Conservation (phyloP, 148 eudicot species). For the Cornus suecica region DNA sequence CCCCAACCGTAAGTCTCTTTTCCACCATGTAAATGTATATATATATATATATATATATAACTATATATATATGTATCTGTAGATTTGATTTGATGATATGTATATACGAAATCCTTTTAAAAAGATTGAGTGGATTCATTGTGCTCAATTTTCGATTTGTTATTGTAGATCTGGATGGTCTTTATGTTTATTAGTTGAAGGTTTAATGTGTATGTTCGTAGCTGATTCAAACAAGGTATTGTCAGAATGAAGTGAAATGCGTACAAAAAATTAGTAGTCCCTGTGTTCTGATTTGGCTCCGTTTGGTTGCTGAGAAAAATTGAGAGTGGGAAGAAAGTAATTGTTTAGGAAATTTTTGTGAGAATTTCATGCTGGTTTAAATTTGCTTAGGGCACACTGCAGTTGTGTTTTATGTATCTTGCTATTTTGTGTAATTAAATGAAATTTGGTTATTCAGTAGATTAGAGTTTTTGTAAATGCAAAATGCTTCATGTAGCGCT, state of each 20-base stretch:
- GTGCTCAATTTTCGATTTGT: background rate
- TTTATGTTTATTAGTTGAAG: background rate
- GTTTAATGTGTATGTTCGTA: background rate
- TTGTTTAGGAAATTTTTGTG: background rate
- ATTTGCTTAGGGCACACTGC: background rate
- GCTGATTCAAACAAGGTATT: background rate
- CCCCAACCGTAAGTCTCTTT: background rate
- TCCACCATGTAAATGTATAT: no score
- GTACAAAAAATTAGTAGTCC: no score
- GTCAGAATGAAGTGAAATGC: no score
- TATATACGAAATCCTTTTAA: background rate
- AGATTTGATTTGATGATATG: background rate
- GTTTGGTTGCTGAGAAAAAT: slow-evolving; percentile 5
- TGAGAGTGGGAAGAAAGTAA: background rate
- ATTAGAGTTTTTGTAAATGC: background rate
- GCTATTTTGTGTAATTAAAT: background rate
- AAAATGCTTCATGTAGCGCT: background rate
- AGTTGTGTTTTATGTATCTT: background rate
- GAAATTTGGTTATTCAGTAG: no score
- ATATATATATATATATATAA: no score
- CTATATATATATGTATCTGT: no score
- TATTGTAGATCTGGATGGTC: background rate
- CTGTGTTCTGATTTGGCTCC: background rate
- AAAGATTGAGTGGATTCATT: background rate
- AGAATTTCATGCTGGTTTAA: background rate